These are phyloP conservation scores for Agaricus blazei DNA, from an alignment of 768 basidiomycete species.

Conservation along the genomic window DNA sequence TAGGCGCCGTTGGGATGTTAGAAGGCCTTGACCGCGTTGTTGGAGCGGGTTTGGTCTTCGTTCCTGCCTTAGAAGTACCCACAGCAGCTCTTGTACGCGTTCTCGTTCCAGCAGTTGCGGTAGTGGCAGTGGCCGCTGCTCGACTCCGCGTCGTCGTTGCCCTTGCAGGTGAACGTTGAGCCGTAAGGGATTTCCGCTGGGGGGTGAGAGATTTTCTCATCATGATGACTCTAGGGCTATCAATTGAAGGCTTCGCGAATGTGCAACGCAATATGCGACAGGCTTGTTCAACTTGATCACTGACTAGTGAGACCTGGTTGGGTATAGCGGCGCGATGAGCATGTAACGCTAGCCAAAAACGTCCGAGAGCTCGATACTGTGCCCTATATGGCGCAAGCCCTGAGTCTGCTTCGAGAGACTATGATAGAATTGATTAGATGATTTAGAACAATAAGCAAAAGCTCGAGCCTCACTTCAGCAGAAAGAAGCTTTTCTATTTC, in stretches of 20 bases:
- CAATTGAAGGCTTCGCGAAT: background rate
- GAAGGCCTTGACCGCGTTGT: constrained; percentile 25
- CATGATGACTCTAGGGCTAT: constrained; percentile 17
- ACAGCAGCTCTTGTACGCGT: constrained; percentile 14
- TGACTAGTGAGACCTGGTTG: constrained; percentile 39
- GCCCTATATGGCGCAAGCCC: constrained; percentile 25
- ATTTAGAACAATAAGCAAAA: background rate
- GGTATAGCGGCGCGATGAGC: constrained; percentile 50
- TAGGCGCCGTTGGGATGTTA: constrained; percentile 34
- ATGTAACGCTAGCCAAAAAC: constrained; percentile 70
- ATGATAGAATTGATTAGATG: background rate
- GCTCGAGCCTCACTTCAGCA: constrained; percentile 28
- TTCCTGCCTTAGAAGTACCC: constrained; percentile 19
- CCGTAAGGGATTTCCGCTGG: constrained; percentile 11
- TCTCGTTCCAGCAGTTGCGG: constrained; percentile 17
- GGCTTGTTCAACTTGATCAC: constrained; percentile 49
- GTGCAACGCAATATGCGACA: constrained; percentile 35
- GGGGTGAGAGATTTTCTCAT: constrained; percentile 13
- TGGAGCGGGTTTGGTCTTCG: constrained; percentile 18
- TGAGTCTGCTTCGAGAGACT: constrained; percentile 32
- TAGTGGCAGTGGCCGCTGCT: background rate
- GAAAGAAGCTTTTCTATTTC: constrained; percentile 38
- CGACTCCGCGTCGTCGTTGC: constrained; percentile 1
- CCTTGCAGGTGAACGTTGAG: background rate
- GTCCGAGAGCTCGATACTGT: constrained; percentile 50